Percentiles rank a stretch among this genome's conserved stretches.
Conservation (phyloP, 2,329 filamentous ascomycete genomes). For the Colletotrichum camelliae region DNA sequence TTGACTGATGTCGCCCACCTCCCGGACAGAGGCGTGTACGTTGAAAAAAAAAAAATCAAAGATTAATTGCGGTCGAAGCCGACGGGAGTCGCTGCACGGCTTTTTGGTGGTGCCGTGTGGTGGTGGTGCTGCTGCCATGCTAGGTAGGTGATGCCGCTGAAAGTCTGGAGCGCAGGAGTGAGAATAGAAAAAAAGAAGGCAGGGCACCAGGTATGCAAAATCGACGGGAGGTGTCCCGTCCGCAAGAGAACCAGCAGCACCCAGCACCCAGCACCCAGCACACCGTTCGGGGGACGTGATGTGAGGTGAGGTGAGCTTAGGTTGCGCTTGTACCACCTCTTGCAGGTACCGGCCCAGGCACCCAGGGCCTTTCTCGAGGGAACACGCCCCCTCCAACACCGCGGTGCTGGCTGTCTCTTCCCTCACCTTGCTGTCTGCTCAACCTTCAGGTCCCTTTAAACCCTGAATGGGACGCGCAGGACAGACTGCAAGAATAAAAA, state of each 20-base stretch:
- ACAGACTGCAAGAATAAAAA: not conserved
- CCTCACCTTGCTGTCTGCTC: not conserved
- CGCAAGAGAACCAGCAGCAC: not conserved
- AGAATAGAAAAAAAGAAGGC: not conserved
- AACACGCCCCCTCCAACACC: constrained; percentile 14
- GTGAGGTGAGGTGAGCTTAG: not conserved
- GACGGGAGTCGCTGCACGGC: not conserved
- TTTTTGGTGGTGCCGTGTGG: not conserved
- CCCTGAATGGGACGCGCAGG: not conserved
- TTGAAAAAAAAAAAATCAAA: not conserved
- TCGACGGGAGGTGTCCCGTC: not conserved
- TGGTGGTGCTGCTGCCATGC: not conserved
- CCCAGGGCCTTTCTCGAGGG: not conserved
- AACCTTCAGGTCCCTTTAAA: not conserved
- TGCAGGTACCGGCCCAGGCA: not conserved
- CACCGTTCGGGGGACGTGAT: not conserved
- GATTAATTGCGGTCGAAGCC: not conserved
- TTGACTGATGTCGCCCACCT: not conserved
- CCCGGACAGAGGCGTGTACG: constrained; percentile 6
- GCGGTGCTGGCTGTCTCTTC: not conserved
- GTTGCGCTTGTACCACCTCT: constrained; percentile 14
- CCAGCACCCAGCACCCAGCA: not conserved
- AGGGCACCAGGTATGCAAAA: not conserved
- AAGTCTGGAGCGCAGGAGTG: not conserved
- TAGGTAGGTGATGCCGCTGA: not conserved